Evolutionary conservation across 345 rosid genomes (phyloP), one percentile per base, ranked within the genome.

Genomic region (Xanthoceras sorbifolium): DNA sequence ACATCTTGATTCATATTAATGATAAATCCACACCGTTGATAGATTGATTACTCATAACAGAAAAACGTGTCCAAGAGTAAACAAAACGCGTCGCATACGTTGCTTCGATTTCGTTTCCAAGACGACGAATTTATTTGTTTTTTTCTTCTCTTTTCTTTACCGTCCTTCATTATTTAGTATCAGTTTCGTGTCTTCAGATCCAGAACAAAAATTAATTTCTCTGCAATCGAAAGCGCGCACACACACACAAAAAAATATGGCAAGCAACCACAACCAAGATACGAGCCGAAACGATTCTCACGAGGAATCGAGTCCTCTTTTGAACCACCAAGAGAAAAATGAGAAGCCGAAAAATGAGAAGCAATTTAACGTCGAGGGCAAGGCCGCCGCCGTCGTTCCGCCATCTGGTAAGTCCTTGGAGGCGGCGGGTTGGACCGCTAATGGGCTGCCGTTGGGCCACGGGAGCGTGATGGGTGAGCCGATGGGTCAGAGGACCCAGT

Each of bases 391-490:
- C 60, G 50, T 79, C 38, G 79, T 59, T 73, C 76, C 81, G 34
- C 62, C 36, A 14, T 72, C 54, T 23, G 77, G 46, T 34, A 69
- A 44, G 22, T 64, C 63, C 3, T 32, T 65, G 73, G 59, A 17
- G 17, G 18, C 59, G 22, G 69, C 48, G 63, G 90, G 90, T 0
- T 93, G 98, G 98, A 90, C 96, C 62, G 94, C 94, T 5, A 81
- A 93, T 77, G 99, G 99, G 62, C 67, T 92, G 76, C 97, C 97
- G 31, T 69, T 95, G 85, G 79, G 80, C 28, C 89, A 83, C 73
- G 92, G 91, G n/a, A 89, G 90, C 85, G 94, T 90, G 71, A 83
- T 94, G n/a, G 98, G 98, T 7, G 98, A 94, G 83, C 96, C 96
- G 6, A 81, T 92, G 85, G 89, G 81, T 7, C 87, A 98, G 74